Evolutionary conservation across 1,284 basidiomycete species (phyloP).

Genomic region (Lentinula novae-zelandiae): DNA sequence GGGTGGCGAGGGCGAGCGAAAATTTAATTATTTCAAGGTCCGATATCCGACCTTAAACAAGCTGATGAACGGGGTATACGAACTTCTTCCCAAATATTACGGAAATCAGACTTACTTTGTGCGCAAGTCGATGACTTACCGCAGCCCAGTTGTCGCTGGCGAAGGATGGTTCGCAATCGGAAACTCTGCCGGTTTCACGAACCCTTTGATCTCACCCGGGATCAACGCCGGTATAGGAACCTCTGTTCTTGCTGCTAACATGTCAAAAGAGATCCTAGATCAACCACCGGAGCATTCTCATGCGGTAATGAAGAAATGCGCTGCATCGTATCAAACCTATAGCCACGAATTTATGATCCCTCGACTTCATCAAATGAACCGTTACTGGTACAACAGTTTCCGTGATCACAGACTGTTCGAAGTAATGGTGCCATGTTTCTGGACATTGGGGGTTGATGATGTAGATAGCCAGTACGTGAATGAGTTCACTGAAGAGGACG

Average conservation of each 20-base stretch:
- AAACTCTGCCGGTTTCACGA: conserved; percentile 13
- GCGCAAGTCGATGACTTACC: conserved; percentile 14
- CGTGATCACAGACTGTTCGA: background rate
- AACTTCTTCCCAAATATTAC: conserved; percentile 11
- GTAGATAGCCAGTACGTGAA: background rate
- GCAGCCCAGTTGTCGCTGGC: conserved; percentile 12
- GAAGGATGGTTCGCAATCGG: conserved; percentile 14
- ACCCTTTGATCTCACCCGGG: conserved; percentile 14
- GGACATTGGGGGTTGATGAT: background rate
- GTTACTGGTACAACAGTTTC: background rate
- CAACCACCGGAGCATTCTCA: background rate
- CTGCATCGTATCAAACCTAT: background rate
- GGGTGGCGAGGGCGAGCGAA: conserved; percentile 10
- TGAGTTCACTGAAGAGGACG: background rate
- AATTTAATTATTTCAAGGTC: conserved; percentile 14
- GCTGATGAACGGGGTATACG: conserved; percentile 12
- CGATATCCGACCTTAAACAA: conserved; percentile 13
- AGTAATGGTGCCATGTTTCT: background rate
- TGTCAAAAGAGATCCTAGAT: background rate
- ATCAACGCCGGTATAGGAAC: conserved; percentile 16
- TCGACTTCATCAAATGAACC: background rate
- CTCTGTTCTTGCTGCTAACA: background rate
- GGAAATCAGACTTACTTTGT: conserved; percentile 13
- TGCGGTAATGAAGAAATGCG: background rate
- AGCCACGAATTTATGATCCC: background rate